phyloP scores from a whole-genome alignment of 192 early-diverging fungal species.

The Entrophospora sp. region DNA sequence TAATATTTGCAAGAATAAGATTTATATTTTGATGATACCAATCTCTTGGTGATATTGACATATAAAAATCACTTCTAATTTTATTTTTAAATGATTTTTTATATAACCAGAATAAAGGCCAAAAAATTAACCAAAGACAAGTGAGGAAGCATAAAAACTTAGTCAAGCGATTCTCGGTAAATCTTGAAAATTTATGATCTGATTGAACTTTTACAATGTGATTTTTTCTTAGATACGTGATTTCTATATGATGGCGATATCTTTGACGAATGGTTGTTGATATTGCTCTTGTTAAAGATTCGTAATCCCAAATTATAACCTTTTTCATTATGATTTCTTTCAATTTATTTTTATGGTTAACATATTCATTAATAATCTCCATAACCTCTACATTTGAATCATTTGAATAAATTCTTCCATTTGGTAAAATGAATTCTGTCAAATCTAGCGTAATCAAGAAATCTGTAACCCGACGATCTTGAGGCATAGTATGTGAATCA shows the following conservation, averaged over 20 bases:
- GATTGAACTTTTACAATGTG: conserved; percentile 21
- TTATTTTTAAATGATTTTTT: conserved; percentile 17
- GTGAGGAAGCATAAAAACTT: conserved; percentile 21
- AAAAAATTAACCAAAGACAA: conserved; percentile 21
- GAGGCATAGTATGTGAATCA: too few species aligned
- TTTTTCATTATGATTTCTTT: conserved; percentile 31
- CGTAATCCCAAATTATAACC: conserved; percentile 29
- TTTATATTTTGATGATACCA: too few species aligned
- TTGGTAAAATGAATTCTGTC: conserved; percentile 21
- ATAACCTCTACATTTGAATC: conserved; percentile 11
- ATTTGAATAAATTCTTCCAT: conserved; percentile 23
- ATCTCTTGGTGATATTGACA: too few species aligned
- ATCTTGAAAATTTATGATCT: conserved; percentile 15
- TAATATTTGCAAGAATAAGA: too few species aligned
- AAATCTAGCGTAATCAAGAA: conserved; percentile 29
- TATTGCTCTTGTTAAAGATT: conserved; percentile 23
- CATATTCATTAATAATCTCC: conserved; percentile 27
- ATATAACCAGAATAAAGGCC: conserved; percentile 23
- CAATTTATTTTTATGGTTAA: conserved; percentile 25
- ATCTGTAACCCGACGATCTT: too few species aligned
- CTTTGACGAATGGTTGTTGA: conserved; percentile 24
- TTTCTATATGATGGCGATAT: conserved; percentile 25
- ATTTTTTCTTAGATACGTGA: conserved; percentile 27
- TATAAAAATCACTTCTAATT: conserved; percentile 23
- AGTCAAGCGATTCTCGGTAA: conserved; percentile 22